phyloP scores from a whole-genome alignment of 2,329 filamentous ascomycete species.

The Aspergillus luchuensis region DNA sequence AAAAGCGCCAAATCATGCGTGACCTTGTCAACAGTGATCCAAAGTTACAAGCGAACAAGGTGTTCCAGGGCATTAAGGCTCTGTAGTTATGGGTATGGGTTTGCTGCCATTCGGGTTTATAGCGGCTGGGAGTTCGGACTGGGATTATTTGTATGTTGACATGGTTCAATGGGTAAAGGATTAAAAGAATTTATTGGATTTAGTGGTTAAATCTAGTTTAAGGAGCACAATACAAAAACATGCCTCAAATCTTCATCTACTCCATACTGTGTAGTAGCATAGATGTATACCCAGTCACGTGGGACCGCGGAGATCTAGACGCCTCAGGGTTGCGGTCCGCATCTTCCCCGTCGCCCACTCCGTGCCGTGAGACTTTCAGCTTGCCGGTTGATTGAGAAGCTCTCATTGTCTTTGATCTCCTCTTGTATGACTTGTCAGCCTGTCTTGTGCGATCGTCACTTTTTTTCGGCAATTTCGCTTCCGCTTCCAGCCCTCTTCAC shows the following conservation, averaged over 20 bases:
- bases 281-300: slow-evolving; percentile 12
- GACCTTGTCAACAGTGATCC: slow-evolving; percentile 76
- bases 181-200: not conserved
- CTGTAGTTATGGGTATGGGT: slow-evolving; percentile 32
- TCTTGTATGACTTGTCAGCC: not conserved
- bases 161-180: not conserved
- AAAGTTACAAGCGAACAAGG: slow-evolving; percentile 60
- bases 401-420: not conserved
- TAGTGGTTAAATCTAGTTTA: not conserved
- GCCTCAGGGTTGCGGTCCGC: slow-evolving; percentile 7
- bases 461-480: slow-evolving; percentile 1
- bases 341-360: not conserved
- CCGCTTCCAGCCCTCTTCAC: not conserved
- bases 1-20: slow-evolving; percentile 77
- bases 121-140: slow-evolving; percentile 10
- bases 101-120: slow-evolving; percentile 7
- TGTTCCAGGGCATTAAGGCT: slow-evolving; percentile 52
- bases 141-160: not conserved
- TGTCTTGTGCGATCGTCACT: not conserved
- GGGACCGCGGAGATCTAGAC: slow-evolving; percentile 14
- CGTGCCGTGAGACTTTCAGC: not conserved
- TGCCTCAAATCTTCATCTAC: not conserved
- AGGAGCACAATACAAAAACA: not conserved
- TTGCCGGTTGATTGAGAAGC: not conserved
- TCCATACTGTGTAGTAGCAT: not conserved